Base-by-base conservation (phyloP, 139 green algal genomes). In the Ulvella scutata region DNA sequence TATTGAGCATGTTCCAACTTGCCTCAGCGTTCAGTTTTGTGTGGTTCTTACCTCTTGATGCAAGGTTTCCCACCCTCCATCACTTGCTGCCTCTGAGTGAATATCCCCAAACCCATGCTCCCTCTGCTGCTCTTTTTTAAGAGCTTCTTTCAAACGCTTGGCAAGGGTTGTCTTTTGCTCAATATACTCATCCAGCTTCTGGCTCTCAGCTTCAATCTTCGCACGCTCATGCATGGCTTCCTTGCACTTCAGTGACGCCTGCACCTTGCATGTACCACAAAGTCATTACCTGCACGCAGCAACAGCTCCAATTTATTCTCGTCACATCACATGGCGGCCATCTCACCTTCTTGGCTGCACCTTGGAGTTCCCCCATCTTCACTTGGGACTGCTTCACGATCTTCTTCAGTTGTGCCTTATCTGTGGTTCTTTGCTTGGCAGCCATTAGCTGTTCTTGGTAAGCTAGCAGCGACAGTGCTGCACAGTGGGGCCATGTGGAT, bases 321-420 rank as follows among this genome's bases (percentile, higher is more conserved):
- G 17, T 59, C 40, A 59, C 17, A 17, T 17, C 40, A 59, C 40
- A 59, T 59, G 40, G 13, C 13, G 13, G 40, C 40, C 13, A 17
- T 17, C 13, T 67, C 4, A 67, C 51, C 51, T 67, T 67, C 51
- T 67, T n/a, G 6, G 51, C 51, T 10, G 51, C 51, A 31, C n/a
- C 31, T 26, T 67, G 51, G n/a, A 67, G 51, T 6, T 67, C 51
- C 17, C 13, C 9, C 51, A 67, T 67, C 17, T 67, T 67, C 6
- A 26, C 51, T 67, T 67, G 31, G 51, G n/a, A 36, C 51, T 67
- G 51, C 7, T 26, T 67, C 9, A 67, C 51, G n/a, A 67, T 13
- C 51, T 67, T 67, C 51, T 67, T 67, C 13, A 67, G 51, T 26
- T 67, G 51, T 67, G 51, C 10, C 51, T 67, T 67, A n/a, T 67